Conservation (phyloP, 2,329 filamentous ascomycete species). For the Verticillium zaregamsianum region DNA sequence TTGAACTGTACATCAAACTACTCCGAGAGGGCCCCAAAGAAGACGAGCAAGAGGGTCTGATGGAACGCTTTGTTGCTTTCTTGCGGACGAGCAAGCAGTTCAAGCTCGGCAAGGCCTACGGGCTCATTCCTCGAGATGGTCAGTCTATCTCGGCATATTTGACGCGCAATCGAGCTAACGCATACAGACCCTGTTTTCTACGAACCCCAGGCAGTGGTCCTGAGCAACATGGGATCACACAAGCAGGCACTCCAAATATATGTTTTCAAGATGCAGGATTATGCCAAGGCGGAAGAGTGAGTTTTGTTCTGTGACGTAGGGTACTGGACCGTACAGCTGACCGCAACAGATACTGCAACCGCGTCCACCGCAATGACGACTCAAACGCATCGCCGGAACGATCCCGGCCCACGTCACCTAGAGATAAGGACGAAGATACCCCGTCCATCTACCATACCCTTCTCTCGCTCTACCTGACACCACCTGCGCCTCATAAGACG, state of each 20-base stretch:
- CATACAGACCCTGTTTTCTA: slow-evolving; percentile 73
- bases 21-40: slow-evolving; percentile 32
- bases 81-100: slow-evolving; percentile 75
- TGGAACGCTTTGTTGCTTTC: slow-evolving; percentile 68
- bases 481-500: slow-evolving; percentile 66
- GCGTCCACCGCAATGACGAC: slow-evolving; percentile 63
- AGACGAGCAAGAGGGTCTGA: slow-evolving; percentile 47
- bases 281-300: slow-evolving; percentile 87
- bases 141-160: slow-evolving; percentile 22
- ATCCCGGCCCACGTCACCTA: slow-evolving; percentile 25
- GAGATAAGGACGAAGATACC: slow-evolving; percentile 44
- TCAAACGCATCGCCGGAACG: slow-evolving; percentile 29
- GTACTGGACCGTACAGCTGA: slow-evolving; percentile 11
- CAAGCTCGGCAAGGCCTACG: slow-evolving; percentile 72
- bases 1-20: slow-evolving; percentile 65
- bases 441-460: slow-evolving; percentile 90
- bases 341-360: slow-evolving; percentile 74
- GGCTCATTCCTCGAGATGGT: slow-evolving; percentile 76
- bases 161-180: slow-evolving; percentile 8
- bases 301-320: slow-evolving; percentile 17
- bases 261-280: slow-evolving; percentile 88
- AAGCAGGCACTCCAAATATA: slow-evolving; percentile 96
- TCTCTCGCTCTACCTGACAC: slow-evolving; percentile 82
- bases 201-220: slow-evolving; percentile 83
- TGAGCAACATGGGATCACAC: slow-evolving; percentile 93